Evolutionary conservation across 768 basidiomycete genomes (phyloP), one percentile per base, ranked within the genome.

Genomic region (Rhizopogon vinicolor): DNA sequence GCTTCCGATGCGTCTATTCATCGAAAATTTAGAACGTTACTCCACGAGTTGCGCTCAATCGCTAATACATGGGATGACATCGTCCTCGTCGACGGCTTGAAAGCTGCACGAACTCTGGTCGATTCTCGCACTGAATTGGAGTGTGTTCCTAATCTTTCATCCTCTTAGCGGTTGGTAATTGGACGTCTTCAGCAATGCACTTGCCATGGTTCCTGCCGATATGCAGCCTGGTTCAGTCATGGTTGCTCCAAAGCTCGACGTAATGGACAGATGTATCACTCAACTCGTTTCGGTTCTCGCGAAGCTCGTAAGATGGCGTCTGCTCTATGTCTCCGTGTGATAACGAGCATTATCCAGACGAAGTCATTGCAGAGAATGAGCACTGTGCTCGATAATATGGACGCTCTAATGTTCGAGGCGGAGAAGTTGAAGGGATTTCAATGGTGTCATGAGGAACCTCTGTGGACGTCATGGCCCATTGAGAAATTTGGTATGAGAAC

Each of bases 71-170:
- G 93, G 93, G 88, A 93, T 60, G 87, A 93, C 60, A 75, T 94
- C 43, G 84, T 93, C 1, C 75, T 88, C 9, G 64, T 86, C 13
- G 91, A 95, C 64, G 93, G 93, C 7, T 71, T 92, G 40, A 90
- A 85, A 60, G 81, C 87, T n/a, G 82, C 80, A 7, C 84, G 79
- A 57, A 81, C 75, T 52, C 74, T 93, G 35, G 79, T 91, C 2
- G 90, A 95, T 63, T 72, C 87, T 16, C 78, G 89, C 18, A 96
- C 93, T 14, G 89, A 92, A 64, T 78, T 96, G 58, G 87, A 92
- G 93, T 94, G 73, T 62, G 85, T 75, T 43, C 43, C 22, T 37
- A 22, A 49, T 49, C 19, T 37, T 35, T 49, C 22, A 14, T 49
- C 14, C 13, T 14, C 14, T 37, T 35, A 14, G 9, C 55, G 16